Base-by-base conservation (phyloP, 257 asterid species). In the Apocynum venetum region DNA sequence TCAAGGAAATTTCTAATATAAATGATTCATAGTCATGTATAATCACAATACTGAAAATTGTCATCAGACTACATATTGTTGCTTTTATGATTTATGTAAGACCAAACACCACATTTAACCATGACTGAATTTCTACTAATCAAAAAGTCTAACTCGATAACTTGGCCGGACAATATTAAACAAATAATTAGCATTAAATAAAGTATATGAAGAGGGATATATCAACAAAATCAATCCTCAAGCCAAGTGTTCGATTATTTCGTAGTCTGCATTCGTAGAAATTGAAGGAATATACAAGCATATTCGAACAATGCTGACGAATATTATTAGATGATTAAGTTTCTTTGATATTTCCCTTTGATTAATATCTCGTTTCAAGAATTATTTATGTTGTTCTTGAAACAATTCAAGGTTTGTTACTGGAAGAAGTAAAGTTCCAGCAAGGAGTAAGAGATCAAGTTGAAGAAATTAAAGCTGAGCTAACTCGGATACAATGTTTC, bases 401-500 rank as follows among this genome's bases (percentile, higher is more conserved):
- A 69, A 69, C 73, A 20, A 69, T 19, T 19, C 38, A 19, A 17
- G 20, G 8, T 69, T 71, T 86, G 19, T 74, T 86, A 8, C 71
- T 83, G 0, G 75, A 83, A 38, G 83, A 86, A 70, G 76, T 47
- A 3, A 77, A 49, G 2, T 81, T 83, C 80, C 78, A 76, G 69
- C 53, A 4, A 9, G 81, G 84, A 47, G 83, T 86, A 3, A 71
- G 73, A 63, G 76, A 77, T 36, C 84, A 83, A 68, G 86, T 86
- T 3, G 84, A 77, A 70, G 79, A 68, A 46, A 83, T 86, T 69
- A 72, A 59, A 46, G 68, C 3, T 15, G 78, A 79, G 87, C 83
- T 86, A 41, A 86, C 59, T 47, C 79, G 77, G 14, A 86, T 83
- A 83, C 77, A 76, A 4, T 81, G 81, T 8, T 86, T 83, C 74